Base-by-base conservation (phyloP, 805 yeast species). In the Lachancea sp. region DNA sequence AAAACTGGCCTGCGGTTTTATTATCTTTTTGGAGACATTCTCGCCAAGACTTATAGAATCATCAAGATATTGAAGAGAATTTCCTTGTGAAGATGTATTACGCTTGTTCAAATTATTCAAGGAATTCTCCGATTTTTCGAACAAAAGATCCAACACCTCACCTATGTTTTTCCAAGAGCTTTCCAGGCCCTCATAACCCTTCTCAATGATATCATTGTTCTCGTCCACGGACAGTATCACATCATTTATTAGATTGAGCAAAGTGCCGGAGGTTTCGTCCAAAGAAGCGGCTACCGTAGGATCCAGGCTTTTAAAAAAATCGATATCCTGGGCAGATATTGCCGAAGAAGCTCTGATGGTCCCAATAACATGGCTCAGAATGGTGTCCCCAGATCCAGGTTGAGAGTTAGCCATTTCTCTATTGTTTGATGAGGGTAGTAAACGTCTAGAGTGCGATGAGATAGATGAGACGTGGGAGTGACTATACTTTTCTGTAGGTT, bases 251-350 rank as follows among this genome's bases (percentile, higher is more conserved):
- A 77, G 46, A 1, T 56, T 60, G 19, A 77, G 54, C 5, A 83
- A 41, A 16, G 66, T 59, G 12, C 60, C 56, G 3, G 78, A 68
- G 0, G 74, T 54, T 1, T 49, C 48, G 8, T 68, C 67, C 35
- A 79, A 56, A 11, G 68, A 55, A 0, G 54, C 46, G 7, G 69
- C 61, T 11, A 79, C 54, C 1, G 58, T 54, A 3, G 65, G 51
- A 51, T 85, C 90, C 9, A 86, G 55, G 34, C 84, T 77, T 34
- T 71, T 67, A 59, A 78, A 77, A 54, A 89, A 92, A 22, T 72
- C 75, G n/a, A 88, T 71, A 65, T 90, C 97, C 41, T 83, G 83
- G 0, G 86, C 76, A 2, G 84, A 83, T 31, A 89, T 60, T 2
- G 83, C 78, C 3, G 81, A 68, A 0, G 95, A 71, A 2, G 82